Base-by-base conservation (phyloP, 108 stramenopile genomes). In the Cylindrotheca fusiformis region DNA sequence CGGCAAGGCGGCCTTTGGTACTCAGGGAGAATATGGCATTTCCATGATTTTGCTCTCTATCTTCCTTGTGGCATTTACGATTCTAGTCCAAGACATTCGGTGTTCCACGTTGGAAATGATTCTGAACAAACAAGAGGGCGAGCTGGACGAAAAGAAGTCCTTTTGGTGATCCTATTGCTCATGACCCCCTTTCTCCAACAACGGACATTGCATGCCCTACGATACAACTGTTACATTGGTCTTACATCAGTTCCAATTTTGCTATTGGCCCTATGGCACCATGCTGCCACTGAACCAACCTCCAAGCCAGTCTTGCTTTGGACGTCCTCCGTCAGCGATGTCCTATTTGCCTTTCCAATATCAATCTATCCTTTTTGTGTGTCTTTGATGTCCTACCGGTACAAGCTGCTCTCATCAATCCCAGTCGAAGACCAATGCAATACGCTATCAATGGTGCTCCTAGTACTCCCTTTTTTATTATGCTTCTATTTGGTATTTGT, bases 201-300 rank as follows among this genome's bases (percentile, higher is more conserved):
- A 48, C 48, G 69, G 52, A 65, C 71, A 21, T 76, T 95, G 5
- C 86, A 95, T 73, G 80, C 84, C 12, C 50, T 95, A 2, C 76
- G 90, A 53, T 81, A 77, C 69, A 88, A 81, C 60, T 95, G 90
- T 61, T 95, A 95, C 52, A 69, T 92, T 53, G 87, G 90, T 22
- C 85, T 90, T 55, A 59, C 71, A 10, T 82, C 82, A 2, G 72
- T 82, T 22, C 59, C 87, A 19, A 48, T 86, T 0, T 65, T 93
- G 19, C 72, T 75, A 45, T 20, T 82, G 4, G 81, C 82, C 0
- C 59, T 89, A 29, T 49, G 30, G 27, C 66, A 50, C 46, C 66
- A 60, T 32, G 71, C 66, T n/a, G n/a, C 61, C 3, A 23, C 58
- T 6, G 23, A n/a, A 17, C 18, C 54, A 19, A 51, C n/a, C 5